Evolutionary conservation across 2,329 filamentous ascomycete genomes (phyloP), one percentile per base, ranked within the genome.

Genomic region (Fusarium coicis): DNA sequence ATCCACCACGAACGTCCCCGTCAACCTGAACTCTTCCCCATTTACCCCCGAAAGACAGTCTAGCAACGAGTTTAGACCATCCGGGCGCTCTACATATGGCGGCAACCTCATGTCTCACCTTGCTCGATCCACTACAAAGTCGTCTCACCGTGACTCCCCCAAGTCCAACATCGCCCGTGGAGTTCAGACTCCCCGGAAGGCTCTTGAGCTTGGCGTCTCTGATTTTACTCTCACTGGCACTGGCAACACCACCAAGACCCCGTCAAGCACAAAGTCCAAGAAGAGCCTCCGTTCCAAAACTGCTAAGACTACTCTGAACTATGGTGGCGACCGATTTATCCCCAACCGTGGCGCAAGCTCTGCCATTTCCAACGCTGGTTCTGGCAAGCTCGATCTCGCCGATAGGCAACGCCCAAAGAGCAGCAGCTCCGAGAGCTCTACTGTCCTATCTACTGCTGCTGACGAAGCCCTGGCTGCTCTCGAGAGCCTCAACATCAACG

Each of bases 131-230:
- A 84, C 83, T 68, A 88, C 91, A 70, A 92, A 91, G 85, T 85
- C 87, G 44, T 86, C 89, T 44, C 92, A 93, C 82, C 92, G 93
- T 56, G 93, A 96, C 81, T 98, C 96, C 5, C 95, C 95, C 81
- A 98, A 98, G 87, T 98, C 95, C 67, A 98, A 98, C 87, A 98
- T 98, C 82, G 93, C 93, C 75, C 90, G 91, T 74, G 85, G 85
- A 46, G 89, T 90, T 63, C 88, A 91, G 66, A 95, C 94, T 47
- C 95, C 96, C 26, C 93, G 93, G 79, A 94, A 93, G 82, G 89
- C 87, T 52, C 89, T 98, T 43, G 96, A 98, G 83, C 89, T 97
- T 44, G 95, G 94, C 74, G 92, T 97, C 39, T 98, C 95, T 44
- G 95, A 99, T 81, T 98, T 96, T 87, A 91, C 93, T 23, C 87